Evolutionary conservation across 2,329 filamentous ascomycete genomes (phyloP), one percentile per base, ranked within the genome.

Genomic region (Monilinia fructicola): DNA sequence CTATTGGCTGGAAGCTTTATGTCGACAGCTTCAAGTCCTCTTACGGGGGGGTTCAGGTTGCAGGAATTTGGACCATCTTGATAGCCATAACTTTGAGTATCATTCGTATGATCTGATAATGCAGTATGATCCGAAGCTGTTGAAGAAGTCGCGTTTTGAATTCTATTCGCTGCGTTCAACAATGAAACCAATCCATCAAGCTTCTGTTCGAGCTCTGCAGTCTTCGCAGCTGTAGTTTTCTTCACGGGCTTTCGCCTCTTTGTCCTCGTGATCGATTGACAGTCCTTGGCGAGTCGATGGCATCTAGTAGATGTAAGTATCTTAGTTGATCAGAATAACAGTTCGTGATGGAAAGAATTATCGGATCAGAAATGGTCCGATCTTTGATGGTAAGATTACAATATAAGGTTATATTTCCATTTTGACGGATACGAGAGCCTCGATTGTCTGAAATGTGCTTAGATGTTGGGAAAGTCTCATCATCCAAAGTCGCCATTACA

Each of bases 141-240:
- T 31, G 63, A 52, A 38, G 54, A 50, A 65, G 54, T 23, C 0
- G 31, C 53, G 18, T 28, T 38, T 35, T 65, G 55, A 42, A 9
- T 18, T 48, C 44, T 35, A 28, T 53, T 48, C 18, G 58, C 64
- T 48, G 46, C 28, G n/a, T 64, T 50, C 38, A 66, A 40, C 16
- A 66, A 63, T 14, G 64, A 62, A 38, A 69, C 65, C 16, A 71
- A 28, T 12, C 67, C 68, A 38, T 70, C 68, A 23, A 70, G 68
- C 42, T 69, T 70, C 54, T 68, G 55, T 54, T 70, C 69, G 14
- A 70, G 66, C 31, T 67, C 67, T 50, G 69, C 69, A 12, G 69
- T 68, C 48, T 68, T 70, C 11, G 59, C n/a, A 38, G 66, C 64
- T 59, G 64, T 44, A 35, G 56, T 65, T 59, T 65, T 70, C 16